phyloP scores from a whole-genome alignment of 345 rosid genomes.

The Dovyalis caffra region DNA sequence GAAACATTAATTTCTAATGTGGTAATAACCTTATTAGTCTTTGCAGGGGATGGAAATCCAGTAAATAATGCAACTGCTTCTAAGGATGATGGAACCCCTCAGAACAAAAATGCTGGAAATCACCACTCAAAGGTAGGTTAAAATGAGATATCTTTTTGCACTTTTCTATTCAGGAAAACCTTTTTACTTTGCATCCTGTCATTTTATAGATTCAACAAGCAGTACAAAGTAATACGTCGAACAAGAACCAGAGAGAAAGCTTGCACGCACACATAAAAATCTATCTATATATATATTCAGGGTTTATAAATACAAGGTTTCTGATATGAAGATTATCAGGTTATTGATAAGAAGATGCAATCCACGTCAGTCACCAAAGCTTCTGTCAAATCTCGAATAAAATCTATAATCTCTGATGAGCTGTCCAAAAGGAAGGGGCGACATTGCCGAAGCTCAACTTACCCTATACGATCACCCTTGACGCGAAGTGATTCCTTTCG shows the following conservation, averaged over 20 bases:
- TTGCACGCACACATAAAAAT: background rate
- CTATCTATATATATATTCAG: background rate
- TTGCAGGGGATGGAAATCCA: conserved; percentile 31
- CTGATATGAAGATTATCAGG: conserved; percentile 34
- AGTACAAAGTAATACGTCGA: background rate
- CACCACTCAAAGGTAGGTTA: conserved; percentile 29
- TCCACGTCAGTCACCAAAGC: conserved; percentile 37
- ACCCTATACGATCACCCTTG: conserved; percentile 35
- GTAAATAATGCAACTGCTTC: conserved; percentile 13
- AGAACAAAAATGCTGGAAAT: background rate
- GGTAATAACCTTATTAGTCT: background rate
- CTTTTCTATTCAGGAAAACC: background rate
- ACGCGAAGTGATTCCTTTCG: conserved; percentile 24
- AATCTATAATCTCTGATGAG: conserved; percentile 60
- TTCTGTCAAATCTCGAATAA: conserved; percentile 56
- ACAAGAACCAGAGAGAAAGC: background rate
- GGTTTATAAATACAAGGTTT: background rate
- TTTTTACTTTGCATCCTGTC: background rate
- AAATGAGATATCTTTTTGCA: background rate
- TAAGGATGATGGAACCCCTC: conserved; percentile 9
- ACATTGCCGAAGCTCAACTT: conserved; percentile 50
- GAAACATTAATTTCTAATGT: background rate
- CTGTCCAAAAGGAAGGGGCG: conserved; percentile 47
- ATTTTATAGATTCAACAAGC: background rate
- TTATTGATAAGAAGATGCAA: conserved; percentile 32